Percentiles rank a stretch among this genome's conserved stretches.
Conservation (phyloP, 2,329 filamentous ascomycete genomes). For the Pleoardoris graminearum region DNA sequence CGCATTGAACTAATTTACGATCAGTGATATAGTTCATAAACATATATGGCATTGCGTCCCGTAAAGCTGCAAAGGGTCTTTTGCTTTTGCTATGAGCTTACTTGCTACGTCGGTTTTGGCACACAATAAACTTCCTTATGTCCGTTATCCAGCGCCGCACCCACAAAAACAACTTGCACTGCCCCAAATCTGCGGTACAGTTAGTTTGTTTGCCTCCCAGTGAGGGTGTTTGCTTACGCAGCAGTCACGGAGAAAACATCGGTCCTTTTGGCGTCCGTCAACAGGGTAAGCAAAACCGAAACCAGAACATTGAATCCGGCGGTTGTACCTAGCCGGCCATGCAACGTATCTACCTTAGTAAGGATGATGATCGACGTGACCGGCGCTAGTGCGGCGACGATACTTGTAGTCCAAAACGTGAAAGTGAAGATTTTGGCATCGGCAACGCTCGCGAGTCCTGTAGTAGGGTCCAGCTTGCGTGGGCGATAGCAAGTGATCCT, state of each 20-base stretch:
- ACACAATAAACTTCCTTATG: no score
- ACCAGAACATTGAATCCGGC: constrained; percentile 29
- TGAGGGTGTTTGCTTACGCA: constrained; percentile 20
- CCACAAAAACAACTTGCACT: not conserved
- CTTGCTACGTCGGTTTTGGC: no score
- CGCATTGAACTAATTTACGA: no score
- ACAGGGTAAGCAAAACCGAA: constrained; percentile 21
- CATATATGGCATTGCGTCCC: no score
- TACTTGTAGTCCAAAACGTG: constrained; percentile 23
- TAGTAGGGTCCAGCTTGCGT: no score
- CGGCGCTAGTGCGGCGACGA: constrained; percentile 26
- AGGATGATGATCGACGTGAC: constrained; percentile 26
- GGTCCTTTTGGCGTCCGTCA: constrained; percentile 26
- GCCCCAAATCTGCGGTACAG: not conserved
- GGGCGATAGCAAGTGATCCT: no score
- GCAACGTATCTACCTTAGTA: constrained; percentile 13
- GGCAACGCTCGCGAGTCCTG: no score
- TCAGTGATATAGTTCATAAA: no score
- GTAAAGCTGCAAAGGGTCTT: no score
- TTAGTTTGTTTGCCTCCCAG: not conserved
- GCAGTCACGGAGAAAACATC: constrained; percentile 33
- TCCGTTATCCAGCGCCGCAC: not conserved
- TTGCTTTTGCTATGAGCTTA: no score
- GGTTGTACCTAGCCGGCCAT: constrained; percentile 19
- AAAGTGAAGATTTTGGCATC: constrained; percentile 17